A percentile compares a stretch with the other conserved stretches of the same genome.
Evolutionary conservation across 75 land plant species (phyloP).

Genomic region (Selaginella moellendorffii): DNA sequence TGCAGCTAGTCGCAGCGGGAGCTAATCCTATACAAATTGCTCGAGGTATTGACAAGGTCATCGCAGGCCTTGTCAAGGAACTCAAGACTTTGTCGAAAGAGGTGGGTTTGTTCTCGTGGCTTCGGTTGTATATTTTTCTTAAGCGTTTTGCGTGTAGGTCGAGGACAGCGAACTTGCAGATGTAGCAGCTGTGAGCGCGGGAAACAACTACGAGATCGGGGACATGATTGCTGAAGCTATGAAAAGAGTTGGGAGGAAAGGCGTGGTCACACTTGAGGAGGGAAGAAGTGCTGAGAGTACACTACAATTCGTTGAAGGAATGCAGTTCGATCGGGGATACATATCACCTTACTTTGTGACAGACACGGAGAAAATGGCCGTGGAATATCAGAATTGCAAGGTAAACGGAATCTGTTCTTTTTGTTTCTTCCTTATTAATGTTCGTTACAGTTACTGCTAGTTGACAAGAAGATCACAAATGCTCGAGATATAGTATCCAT

Average conservation of each 20-base stretch:
- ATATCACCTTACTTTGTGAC: constrained; percentile 85
- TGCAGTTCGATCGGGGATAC: constrained; percentile 84
- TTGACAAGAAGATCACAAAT: constrained; percentile 6
- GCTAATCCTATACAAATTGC: constrained; percentile 64
- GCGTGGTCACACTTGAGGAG: constrained; percentile 74
- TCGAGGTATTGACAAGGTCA: constrained; percentile 59
- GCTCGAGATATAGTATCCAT: background rate
- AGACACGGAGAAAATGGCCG: constrained; percentile 71
- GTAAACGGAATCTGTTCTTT: constrained; percentile 13
- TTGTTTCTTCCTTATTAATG: background rate
- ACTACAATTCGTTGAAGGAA: constrained; percentile 68
- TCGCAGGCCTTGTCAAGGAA: constrained; percentile 45
- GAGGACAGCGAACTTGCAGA: constrained; percentile 89
- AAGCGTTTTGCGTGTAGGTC: constrained; percentile 27
- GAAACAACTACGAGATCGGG: constrained; percentile 68
- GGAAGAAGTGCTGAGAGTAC: constrained; percentile 67
- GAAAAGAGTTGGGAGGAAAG: constrained; percentile 71
- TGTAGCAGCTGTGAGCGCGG: constrained; percentile 95
- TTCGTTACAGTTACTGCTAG: background rate
- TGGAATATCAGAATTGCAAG: constrained; percentile 74
- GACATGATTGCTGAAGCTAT: constrained; percentile 85
- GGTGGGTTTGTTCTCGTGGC: constrained; percentile 18
- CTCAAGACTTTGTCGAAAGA: constrained; percentile 53
- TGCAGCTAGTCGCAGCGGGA: constrained; percentile 72
- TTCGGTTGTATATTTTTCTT: background rate